Evolutionary conservation across 305 asterid species (phyloP).

Genomic region (Petunia hybrid): DNA sequence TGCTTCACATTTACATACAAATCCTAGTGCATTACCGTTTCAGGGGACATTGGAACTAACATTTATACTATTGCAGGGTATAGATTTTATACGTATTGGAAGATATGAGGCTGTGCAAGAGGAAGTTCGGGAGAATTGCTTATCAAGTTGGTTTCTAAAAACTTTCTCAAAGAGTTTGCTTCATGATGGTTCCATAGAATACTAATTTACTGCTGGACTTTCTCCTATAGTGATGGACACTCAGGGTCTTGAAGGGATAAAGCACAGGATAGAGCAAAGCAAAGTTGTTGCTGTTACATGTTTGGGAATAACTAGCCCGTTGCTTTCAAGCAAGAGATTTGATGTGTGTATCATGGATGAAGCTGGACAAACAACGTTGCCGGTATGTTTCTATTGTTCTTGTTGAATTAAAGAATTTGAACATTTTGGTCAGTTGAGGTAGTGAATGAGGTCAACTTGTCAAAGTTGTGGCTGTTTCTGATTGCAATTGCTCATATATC

Average conservation of each 20-base stretch:
- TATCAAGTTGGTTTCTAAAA: conserved; percentile 64
- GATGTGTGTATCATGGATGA: conserved; percentile 99
- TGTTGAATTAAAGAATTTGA: conserved; percentile 10
- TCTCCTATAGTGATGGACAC: conserved; percentile 63
- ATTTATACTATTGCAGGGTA: conserved; percentile 58
- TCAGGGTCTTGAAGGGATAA: conserved; percentile 65
- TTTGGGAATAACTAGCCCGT: conserved; percentile 90
- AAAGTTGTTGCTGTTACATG: conserved; percentile 94
- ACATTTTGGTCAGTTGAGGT: conserved; percentile 8
- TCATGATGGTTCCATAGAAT: conserved; percentile 33
- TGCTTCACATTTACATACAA: neutral
- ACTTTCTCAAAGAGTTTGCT: conserved; percentile 31
- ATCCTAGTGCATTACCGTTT: conserved; percentile 14
- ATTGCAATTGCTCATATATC: conserved; percentile 23
- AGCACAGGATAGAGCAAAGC: conserved; percentile 66
- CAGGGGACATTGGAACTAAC: conserved; percentile 9
- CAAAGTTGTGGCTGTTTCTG: neutral
- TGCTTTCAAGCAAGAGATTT: conserved; percentile 83
- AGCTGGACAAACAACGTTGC: conserved; percentile 97
- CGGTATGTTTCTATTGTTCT: conserved; percentile 55
- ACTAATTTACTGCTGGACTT: conserved; percentile 37
- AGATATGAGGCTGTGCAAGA: conserved; percentile 87
- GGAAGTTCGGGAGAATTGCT: conserved; percentile 78
- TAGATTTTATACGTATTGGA: conserved; percentile 91
- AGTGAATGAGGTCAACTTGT: conserved; percentile 14